A percentile compares a stretch with the other conserved stretches of the same genome.
Conservation (phyloP, 495 filamentous ascomycete genomes). For the Tuber magnatum region DNA sequence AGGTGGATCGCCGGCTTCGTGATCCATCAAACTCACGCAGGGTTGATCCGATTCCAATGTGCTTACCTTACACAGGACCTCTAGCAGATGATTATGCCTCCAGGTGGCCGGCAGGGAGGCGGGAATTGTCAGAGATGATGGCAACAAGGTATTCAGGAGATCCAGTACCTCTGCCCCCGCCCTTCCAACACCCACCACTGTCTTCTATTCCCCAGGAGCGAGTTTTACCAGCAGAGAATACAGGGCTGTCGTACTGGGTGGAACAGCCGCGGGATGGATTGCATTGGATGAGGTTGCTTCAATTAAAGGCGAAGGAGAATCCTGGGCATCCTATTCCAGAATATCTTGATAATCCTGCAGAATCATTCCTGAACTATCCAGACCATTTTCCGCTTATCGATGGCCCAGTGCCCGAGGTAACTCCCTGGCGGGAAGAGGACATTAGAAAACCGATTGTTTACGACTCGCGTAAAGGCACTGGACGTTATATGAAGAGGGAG, state of each 20-base stretch:
- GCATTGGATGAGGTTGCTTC: conserved; percentile 3
- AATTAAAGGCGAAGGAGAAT: background rate
- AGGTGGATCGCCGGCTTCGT: conserved; percentile 4
- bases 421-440: conserved; percentile 20
- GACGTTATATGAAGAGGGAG: conserved; percentile 5
- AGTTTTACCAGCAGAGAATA: conserved; percentile 2
- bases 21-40: background rate
- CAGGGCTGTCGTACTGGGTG: conserved; percentile 7
- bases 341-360: conserved; percentile 28
- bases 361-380: conserved; percentile 22
- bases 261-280: background rate
- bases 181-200: conserved; percentile 9
- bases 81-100: background rate
- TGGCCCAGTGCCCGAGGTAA: conserved; percentile 5
- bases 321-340: conserved; percentile 5
- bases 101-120: background rate
- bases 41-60: conserved; percentile 14
- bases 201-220: background rate
- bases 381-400: conserved; percentile 16
- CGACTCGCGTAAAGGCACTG: conserved; percentile 17
- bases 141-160: conserved; percentile 4
- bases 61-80: background rate
- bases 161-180: background rate
- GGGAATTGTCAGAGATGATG: background rate
- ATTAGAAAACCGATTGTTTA: conserved; percentile 1